A percentile compares a stretch with the other conserved stretches of the same genome.
Conservation (phyloP, 2,329 filamentous ascomycete species). For the Aspergillus neoniger region DNA sequence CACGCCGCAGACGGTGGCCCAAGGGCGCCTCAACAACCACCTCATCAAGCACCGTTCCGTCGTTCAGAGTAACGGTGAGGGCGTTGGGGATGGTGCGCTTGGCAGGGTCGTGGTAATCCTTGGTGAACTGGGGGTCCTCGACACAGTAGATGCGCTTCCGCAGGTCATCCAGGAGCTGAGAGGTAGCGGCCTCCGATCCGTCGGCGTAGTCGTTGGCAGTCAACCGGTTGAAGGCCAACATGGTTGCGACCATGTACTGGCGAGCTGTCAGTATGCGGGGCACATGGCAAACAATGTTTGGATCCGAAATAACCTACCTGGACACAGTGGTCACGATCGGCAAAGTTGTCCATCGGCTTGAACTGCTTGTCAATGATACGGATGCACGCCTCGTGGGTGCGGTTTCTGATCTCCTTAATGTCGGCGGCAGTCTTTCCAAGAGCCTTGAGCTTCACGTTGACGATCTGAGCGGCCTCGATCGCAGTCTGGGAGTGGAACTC, state of each 20-base stretch:
- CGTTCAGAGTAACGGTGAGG: slow-evolving; percentile 89
- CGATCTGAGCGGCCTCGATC: slow-evolving; percentile 88
- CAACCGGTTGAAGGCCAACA: slow-evolving; percentile 93
- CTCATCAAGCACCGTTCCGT: slow-evolving; percentile 88
- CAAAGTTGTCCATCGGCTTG: slow-evolving; percentile 99
- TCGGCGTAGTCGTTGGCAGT: slow-evolving; percentile 93
- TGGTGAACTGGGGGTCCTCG: slow-evolving; percentile 91
- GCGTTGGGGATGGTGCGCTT: slow-evolving; percentile 98
- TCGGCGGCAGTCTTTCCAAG: slow-evolving; percentile 90
- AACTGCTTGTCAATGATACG: slow-evolving; percentile 99
- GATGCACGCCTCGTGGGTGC: slow-evolving; percentile 96
- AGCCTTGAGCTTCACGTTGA: slow-evolving; percentile 78
- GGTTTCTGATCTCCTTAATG: slow-evolving; percentile 89
- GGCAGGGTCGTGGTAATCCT: slow-evolving; percentile 90
- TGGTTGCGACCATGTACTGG: slow-evolving; percentile 91
- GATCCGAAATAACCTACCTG: slow-evolving; percentile 55
- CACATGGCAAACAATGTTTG: neutral
- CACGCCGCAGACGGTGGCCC: slow-evolving; percentile 84
- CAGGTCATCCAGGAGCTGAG: slow-evolving; percentile 83
- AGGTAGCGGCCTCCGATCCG: slow-evolving; percentile 87
- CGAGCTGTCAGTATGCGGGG: slow-evolving; percentile 22
- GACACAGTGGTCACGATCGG: slow-evolving; percentile 98
- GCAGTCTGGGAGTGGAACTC: slow-evolving; percentile 99
- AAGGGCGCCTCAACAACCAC: slow-evolving; percentile 91
- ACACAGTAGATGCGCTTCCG: slow-evolving; percentile 94